Evolutionary conservation across 345 rosid genomes (phyloP), one percentile per base, ranked within the genome.

Genomic region (Citrus medica): DNA sequence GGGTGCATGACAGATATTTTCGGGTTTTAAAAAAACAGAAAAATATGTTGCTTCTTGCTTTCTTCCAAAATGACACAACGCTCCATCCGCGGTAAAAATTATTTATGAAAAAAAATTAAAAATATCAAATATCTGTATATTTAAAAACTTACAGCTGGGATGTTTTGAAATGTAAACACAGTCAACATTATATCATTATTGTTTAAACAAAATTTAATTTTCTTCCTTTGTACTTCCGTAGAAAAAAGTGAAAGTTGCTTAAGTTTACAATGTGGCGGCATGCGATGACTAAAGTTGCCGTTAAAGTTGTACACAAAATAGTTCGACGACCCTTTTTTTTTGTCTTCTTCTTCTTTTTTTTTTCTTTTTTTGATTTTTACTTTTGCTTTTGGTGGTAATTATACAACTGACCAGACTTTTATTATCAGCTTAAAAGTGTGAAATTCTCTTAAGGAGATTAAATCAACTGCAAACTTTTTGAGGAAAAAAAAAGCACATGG

Each of bases 1-100:
- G 89, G 87, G 53, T 85, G 51, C 51, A 46, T 46, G 85, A 81
- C 91, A 88, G 89, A 77, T 86, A 81, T 67, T 76, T 80, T 58
- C 59, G 40, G 76, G 78, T 77, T 76, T 80, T 63, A 73, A 56
- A 5, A 5, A 67, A 73, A n/a, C 42, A 3, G 28, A 19, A 24
- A 64, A 76, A 71, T 38, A 7, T 32, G 56, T 28, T 27, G 61
- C 22, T 68, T 69, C 35, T 76, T 28, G 40, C 56, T 74, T 76
- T 24, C 66, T n/a, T 51, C 33, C 28, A 76, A 74, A 74, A 22
- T 66, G 76, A 81, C 80, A 61, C n/a, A 6, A 66, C 68, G 75
- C 69, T 77, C 75, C 76, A 71, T 28, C 78, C 70, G 65, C 59
- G 33, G 73, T 63, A 74, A 74, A 51, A 58, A 12, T 4, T 28